These are phyloP conservation scores for Rhodotorula toruloides DNA, from an alignment of 768 basidiomycete species.

Conservation along the genomic window DNA sequence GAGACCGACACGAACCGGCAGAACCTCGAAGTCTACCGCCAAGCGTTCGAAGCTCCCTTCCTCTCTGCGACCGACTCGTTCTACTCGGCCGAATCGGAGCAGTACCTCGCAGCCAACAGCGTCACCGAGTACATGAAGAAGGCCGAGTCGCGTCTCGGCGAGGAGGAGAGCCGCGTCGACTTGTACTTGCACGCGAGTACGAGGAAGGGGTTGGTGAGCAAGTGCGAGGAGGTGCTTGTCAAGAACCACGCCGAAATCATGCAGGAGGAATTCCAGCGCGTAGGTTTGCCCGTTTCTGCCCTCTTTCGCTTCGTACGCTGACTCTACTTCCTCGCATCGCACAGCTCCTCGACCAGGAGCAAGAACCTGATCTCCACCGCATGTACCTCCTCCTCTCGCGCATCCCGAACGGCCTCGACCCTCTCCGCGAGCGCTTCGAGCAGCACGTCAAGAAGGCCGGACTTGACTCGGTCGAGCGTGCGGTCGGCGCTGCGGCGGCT, in stretches of 20 bases:
- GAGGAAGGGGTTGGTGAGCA: slow-evolving; percentile 59
- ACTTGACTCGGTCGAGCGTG: slow-evolving; percentile 68
- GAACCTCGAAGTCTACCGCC: slow-evolving; percentile 86
- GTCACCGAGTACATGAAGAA: slow-evolving; percentile 93
- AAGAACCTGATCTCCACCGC: slow-evolving; percentile 86
- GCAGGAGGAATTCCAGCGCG: slow-evolving; percentile 84
- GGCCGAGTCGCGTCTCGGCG: slow-evolving; percentile 82
- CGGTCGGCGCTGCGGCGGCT: slow-evolving; percentile 54
- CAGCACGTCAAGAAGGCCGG: slow-evolving; percentile 92
- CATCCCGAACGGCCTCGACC: slow-evolving; percentile 83
- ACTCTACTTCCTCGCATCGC: background rate
- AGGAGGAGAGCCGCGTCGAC: slow-evolving; percentile 93
- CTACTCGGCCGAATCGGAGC: slow-evolving; percentile 85
- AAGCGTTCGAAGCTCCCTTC: slow-evolving; percentile 85
- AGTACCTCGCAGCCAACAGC: slow-evolving; percentile 79
- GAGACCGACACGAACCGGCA: slow-evolving; percentile 85
- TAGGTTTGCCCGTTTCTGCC: background rate
- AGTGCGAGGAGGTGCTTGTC: slow-evolving; percentile 86
- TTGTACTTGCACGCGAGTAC: slow-evolving; percentile 86
- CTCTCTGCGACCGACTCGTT: slow-evolving; percentile 80
- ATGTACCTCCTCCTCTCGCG: slow-evolving; percentile 91
- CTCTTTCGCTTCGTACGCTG: background rate
- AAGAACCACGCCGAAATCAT: slow-evolving; percentile 74
- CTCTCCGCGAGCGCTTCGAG: slow-evolving; percentile 84
- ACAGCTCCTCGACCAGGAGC: slow-evolving; percentile 76